Conservation (phyloP, 306 rosid species). For the Vigna radiata region DNA sequence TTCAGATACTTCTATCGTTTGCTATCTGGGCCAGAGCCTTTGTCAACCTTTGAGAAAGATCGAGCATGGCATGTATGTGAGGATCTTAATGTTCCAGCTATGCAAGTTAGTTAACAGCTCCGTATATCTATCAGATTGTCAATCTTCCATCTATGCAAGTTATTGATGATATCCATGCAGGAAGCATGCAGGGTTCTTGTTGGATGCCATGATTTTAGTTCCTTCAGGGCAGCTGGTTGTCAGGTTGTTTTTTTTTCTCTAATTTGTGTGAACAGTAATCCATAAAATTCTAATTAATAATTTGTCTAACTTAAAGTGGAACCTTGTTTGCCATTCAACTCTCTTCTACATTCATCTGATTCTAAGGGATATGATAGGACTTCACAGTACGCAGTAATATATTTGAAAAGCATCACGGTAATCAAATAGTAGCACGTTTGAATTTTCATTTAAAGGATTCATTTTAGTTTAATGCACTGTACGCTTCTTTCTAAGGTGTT, state of each 20-base stretch:
- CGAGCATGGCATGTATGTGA: constrained; percentile 91
- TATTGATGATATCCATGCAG: constrained; percentile 53
- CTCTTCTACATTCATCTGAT: not conserved
- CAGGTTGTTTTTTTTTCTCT: constrained; percentile 66
- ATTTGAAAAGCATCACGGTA: constrained; percentile 16
- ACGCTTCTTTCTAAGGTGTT: constrained; percentile 10
- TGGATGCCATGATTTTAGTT: constrained; percentile 94
- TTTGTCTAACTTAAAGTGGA: constrained; percentile 22
- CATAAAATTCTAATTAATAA: constrained; percentile 19
- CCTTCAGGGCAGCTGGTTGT: constrained; percentile 95
- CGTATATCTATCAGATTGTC: constrained; percentile 34
- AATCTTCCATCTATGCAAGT: not conserved
- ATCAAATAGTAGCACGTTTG: constrained; percentile 12
- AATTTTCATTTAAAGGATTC: constrained; percentile 21
- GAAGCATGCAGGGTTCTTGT: constrained; percentile 89
- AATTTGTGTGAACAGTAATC: constrained; percentile 18
- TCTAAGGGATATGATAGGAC: constrained; percentile 16
- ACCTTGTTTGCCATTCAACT: constrained; percentile 13
- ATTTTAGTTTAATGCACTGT: constrained; percentile 23
- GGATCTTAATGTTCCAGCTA: constrained; percentile 76
- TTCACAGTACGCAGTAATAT: constrained; percentile 20
- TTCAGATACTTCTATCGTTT: constrained; percentile 87
- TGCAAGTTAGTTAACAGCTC: constrained; percentile 69
- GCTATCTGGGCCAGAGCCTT: constrained; percentile 78
- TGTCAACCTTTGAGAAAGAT: constrained; percentile 84